Evolutionary conservation across 148 eudicot genomes (phyloP), one percentile per base, ranked within the genome.

Genomic region (Hydrangea macrophylla): DNA sequence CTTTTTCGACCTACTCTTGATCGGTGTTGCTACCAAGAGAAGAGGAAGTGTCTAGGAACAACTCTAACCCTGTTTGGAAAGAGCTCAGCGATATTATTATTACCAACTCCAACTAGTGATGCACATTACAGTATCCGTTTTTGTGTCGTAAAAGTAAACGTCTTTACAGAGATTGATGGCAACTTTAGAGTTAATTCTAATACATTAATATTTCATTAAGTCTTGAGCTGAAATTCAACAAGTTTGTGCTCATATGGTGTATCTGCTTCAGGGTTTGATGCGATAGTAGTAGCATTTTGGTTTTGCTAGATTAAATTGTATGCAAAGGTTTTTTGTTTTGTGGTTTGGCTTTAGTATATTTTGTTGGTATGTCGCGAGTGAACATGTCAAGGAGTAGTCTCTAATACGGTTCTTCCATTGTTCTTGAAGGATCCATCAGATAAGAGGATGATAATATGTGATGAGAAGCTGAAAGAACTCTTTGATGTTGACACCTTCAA

Each of bases 391-490:
- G 35, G 23, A 30, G 39, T 18, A 45, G 40, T 13, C 33, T 59
- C 69, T 64, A 50, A 68, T 20, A 18, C 31, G 33, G 28, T 65
- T 62, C n/a, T 66, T 18, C 51, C 1, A 55, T 66, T 65, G 33
- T 37, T 79, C 26, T 79, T 83, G 84, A 79, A 92, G 98, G 96
- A 92, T 73, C 98, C 98, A 68, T 73, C 77, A 58, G 88, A 86
- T 71, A 86, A 77, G 81, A 84, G 87, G 80, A 88, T 73, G 59
- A 82, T 92, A 60, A 25, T 92, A 71, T 81, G 96, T 23, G 98
- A 92, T 31, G 98, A 84, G 75, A 92, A 90, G 92, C 85, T 92
- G 73, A 88, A 82, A 81, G 98, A 90, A 82, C 92, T 92, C 61
- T 84, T 92, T 57, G 77, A 88, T 61, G 86, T 92, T 1, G 96